These are phyloP conservation scores for Radiomyces spectabilis DNA, from an alignment of 192 early-diverging fungal species.

Conservation along the genomic window DNA sequence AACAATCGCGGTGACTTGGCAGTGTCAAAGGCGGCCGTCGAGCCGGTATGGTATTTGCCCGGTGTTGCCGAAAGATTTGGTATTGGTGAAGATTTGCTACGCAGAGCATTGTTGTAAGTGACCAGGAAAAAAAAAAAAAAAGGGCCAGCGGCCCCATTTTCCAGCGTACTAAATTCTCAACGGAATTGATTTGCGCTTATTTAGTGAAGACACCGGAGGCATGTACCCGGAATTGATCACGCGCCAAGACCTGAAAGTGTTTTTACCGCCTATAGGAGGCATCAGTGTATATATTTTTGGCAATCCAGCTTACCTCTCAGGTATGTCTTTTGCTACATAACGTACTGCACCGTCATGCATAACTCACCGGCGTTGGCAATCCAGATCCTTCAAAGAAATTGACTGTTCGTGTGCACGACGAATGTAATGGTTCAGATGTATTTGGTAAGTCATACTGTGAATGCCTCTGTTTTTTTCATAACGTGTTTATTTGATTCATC, in stretches of 20 bases:
- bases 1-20: constrained; percentile 73
- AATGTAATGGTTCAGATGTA: constrained; percentile 90
- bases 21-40: constrained; percentile 88
- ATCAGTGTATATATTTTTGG: constrained; percentile 93
- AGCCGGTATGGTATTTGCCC: constrained; percentile 93
- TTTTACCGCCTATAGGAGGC: constrained; percentile 90
- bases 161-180: too few species aligned
- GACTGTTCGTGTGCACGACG: constrained; percentile 88
- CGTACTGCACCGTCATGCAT: too few species aligned
- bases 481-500: too few species aligned
- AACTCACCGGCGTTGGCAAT: too few species aligned
- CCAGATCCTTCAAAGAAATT: constrained; percentile 71
- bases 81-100: constrained; percentile 75
- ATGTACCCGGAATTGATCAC: constrained; percentile 96
- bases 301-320: constrained; percentile 65
- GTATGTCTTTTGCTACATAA: too few species aligned
- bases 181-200: background rate
- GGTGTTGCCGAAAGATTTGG: constrained; percentile 86
- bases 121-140: background rate
- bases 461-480: constrained; percentile 3
- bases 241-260: constrained; percentile 88
- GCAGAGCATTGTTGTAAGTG: constrained; percentile 77
- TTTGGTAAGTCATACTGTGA: constrained; percentile 47
- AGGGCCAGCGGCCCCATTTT: background rate
- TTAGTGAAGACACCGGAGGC: constrained; percentile 79